Conservation (phyloP, 2,329 filamentous ascomycete species). For the Clonostachys sp. region DNA sequence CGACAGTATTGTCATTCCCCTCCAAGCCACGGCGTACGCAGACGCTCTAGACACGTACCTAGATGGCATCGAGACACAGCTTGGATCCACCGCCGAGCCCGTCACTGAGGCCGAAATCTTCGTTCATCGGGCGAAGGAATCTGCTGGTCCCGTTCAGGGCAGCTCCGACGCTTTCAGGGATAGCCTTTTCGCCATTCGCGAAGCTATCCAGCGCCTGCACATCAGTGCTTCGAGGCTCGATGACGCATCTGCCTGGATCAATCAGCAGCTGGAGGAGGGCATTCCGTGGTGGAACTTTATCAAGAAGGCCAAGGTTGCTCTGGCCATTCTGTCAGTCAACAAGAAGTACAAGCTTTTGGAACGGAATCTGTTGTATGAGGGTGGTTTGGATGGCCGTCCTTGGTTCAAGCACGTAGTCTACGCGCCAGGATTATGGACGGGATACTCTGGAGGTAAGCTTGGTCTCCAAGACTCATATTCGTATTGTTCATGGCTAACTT, state of each 20-base stretch:
- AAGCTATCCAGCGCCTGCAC: constrained; percentile 28
- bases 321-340: constrained; percentile 65
- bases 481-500: neutral
- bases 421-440: constrained; percentile 86
- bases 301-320: constrained; percentile 59
- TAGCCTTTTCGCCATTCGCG: constrained; percentile 30
- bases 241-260: constrained; percentile 32
- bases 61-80: constrained; percentile 42
- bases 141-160: constrained; percentile 17
- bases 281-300: constrained; percentile 79
- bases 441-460: constrained; percentile 70
- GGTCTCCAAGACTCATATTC: neutral
- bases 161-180: constrained; percentile 30
- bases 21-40: constrained; percentile 63
- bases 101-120: constrained; percentile 17
- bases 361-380: constrained; percentile 69
- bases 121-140: constrained; percentile 16
- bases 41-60: constrained; percentile 48
- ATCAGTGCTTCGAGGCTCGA: constrained; percentile 38
- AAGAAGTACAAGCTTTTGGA: constrained; percentile 81
- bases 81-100: constrained; percentile 22
- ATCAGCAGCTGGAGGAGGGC: constrained; percentile 38
- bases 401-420: constrained; percentile 98
- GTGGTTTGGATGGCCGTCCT: constrained; percentile 70
- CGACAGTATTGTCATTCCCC: constrained; percentile 57